phyloP scores from a whole-genome alignment of 495 filamentous ascomycete genomes.

The Daldinia grandis region DNA sequence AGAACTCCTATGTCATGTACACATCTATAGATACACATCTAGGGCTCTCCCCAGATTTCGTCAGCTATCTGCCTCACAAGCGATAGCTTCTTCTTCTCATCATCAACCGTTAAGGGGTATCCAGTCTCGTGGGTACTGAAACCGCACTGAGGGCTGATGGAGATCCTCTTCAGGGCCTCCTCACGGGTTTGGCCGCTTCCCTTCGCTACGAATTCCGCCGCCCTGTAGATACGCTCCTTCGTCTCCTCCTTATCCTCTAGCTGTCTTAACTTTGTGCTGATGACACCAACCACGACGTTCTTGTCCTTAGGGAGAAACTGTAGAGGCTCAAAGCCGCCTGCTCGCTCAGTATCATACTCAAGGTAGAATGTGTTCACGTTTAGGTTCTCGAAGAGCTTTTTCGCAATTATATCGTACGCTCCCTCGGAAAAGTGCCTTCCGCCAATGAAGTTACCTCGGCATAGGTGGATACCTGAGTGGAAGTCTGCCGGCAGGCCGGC shows the following conservation, averaged over 20 bases:
- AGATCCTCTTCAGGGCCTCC: slow-evolving; percentile 72
- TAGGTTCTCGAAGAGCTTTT: slow-evolving; percentile 78
- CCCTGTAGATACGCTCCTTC: slow-evolving; percentile 71
- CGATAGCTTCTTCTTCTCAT: slow-evolving; percentile 74
- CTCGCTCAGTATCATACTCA: slow-evolving; percentile 80
- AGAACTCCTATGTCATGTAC: slow-evolving; percentile 4
- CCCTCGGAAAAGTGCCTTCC: slow-evolving; percentile 82
- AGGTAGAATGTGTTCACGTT: slow-evolving; percentile 83
- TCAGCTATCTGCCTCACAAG: slow-evolving; percentile 75
- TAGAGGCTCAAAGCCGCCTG: slow-evolving; percentile 82
- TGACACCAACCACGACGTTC: slow-evolving; percentile 78
- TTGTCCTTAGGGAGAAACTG: slow-evolving; percentile 75
- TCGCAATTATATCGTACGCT: slow-evolving; percentile 80
- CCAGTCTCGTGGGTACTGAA: slow-evolving; percentile 78
- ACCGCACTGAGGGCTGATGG: slow-evolving; percentile 81
- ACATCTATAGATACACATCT: slow-evolving; percentile 14
- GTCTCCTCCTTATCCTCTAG: slow-evolving; percentile 79
- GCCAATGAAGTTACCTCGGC: slow-evolving; percentile 82
- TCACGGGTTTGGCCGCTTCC: slow-evolving; percentile 69
- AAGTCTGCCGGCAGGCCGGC: slow-evolving; percentile 69
- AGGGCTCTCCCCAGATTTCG: slow-evolving; percentile 73
- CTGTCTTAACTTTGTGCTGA: slow-evolving; percentile 76
- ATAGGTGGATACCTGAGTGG: slow-evolving; percentile 80
- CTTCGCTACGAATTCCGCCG: slow-evolving; percentile 75
- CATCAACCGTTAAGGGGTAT: slow-evolving; percentile 69